Conservation (phyloP, 805 yeast species). For the Candida namnaoensis region DNA sequence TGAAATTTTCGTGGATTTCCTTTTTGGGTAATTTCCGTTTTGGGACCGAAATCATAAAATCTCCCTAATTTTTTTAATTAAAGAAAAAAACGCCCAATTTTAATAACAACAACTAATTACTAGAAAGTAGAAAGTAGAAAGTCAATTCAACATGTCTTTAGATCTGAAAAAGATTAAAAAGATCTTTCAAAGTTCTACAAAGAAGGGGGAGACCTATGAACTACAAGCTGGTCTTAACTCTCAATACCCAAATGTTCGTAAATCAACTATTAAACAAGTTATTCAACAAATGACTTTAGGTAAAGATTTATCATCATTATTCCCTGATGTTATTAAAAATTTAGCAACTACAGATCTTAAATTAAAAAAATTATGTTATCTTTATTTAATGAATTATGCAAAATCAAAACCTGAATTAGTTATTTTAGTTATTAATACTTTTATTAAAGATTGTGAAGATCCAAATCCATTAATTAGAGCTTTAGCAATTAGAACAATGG, state of each 20-base stretch:
- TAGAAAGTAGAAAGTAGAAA: too few relatives aligned
- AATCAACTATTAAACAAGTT: conserved; percentile 94
- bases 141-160: conserved; percentile 20
- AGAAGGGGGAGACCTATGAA: conserved; percentile 80
- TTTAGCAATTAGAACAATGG: conserved; percentile 97
- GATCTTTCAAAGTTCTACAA: conserved; percentile 49
- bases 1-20: too few relatives aligned
- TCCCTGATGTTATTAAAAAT: conserved; percentile 94
- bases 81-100: too few relatives aligned
- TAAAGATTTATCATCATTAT: conserved; percentile 88
- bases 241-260: conserved; percentile 89
- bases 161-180: conserved; percentile 43
- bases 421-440: conserved; percentile 93
- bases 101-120: too few relatives aligned
- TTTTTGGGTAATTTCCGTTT: background rate
- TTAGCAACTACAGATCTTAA: conserved; percentile 95
- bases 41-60: background rate
- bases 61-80: too few relatives aligned
- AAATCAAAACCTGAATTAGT: conserved; percentile 93
- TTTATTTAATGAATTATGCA: conserved; percentile 95
- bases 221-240: conserved; percentile 85
- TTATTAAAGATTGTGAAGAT: conserved; percentile 90
- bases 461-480: conserved; percentile 95
- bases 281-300: conserved; percentile 98
- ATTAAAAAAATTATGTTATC: conserved; percentile 91